These are phyloP conservation scores for Viola odorata DNA, from an alignment of 345 rosid genomes.

Conservation along the genomic window DNA sequence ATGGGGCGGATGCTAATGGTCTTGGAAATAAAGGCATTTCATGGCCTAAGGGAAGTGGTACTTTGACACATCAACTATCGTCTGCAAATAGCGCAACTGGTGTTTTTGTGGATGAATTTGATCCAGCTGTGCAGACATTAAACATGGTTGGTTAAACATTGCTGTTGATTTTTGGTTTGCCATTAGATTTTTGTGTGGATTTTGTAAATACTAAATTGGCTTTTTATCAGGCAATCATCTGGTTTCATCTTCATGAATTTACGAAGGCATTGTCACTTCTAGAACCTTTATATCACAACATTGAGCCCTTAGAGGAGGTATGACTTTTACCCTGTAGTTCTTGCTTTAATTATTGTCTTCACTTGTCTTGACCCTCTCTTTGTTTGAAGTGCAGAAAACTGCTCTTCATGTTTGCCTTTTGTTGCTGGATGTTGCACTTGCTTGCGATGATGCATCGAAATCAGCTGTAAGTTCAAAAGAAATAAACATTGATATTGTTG, in stretches of 20 bases:
- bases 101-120: constrained; percentile 64
- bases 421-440: constrained; percentile 78
- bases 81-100: constrained; percentile 31
- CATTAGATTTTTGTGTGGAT: constrained; percentile 2
- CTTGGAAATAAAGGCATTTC: constrained; percentile 35
- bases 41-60: constrained; percentile 53
- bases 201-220: constrained; percentile 18
- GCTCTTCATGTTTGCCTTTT: constrained; percentile 86
- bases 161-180: constrained; percentile 8
- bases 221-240: constrained; percentile 63
- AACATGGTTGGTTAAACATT: constrained; percentile 57
- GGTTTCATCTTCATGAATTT: constrained; percentile 90
- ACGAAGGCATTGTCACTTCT: constrained; percentile 68
- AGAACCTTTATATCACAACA: constrained; percentile 69
- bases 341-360: neutral
- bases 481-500: too few relatives aligned
- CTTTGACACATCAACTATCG: constrained; percentile 28
- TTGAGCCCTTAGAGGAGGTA: constrained; percentile 89
- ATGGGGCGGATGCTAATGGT: constrained; percentile 49
- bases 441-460: constrained; percentile 73
- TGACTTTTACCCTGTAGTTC: constrained; percentile 3
- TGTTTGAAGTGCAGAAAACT: constrained; percentile 48
- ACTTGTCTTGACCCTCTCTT: constrained; percentile 17
- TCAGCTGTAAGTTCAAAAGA: constrained; percentile 60
- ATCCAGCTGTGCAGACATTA: constrained; percentile 58